These are phyloP conservation scores for Camelina neglecta DNA, from an alignment of 345 rosid species.

Conservation along the genomic window DNA sequence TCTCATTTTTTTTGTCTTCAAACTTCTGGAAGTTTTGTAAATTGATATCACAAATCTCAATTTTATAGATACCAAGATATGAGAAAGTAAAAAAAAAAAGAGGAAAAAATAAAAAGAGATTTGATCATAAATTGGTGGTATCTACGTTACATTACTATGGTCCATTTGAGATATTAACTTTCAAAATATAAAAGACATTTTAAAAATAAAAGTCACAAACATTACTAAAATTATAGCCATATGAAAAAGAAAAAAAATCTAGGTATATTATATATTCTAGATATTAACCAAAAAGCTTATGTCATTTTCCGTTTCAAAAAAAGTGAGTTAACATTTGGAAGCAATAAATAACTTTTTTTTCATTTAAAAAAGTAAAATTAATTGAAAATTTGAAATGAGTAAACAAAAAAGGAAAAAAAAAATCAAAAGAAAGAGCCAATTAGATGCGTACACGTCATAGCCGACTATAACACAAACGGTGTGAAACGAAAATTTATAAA, in stretches of 20 bases:
- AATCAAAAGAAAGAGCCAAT: constrained; percentile 21
- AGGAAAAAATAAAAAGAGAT: background rate
- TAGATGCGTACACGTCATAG: constrained; percentile 36
- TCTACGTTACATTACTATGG: background rate
- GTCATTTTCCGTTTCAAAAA: constrained; percentile 26
- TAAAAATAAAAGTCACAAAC: background rate
- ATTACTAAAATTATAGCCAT: background rate
- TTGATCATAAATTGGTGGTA: background rate
- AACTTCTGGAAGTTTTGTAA: too few species aligned
- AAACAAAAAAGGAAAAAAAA: background rate
- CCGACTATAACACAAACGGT: constrained; percentile 43
- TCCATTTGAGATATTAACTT: background rate
- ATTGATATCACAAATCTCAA: background rate
- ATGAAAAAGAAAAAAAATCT: background rate
- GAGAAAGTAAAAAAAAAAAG: background rate
- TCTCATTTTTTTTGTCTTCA: too few species aligned
- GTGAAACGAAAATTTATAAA: constrained; percentile 29
- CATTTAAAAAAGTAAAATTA: background rate
- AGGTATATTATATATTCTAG: background rate
- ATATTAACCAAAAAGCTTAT: constrained; percentile 3
- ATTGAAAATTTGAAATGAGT: constrained; percentile 28
- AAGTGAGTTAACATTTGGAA: constrained; percentile 13
- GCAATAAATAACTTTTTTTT: constrained; percentile 3
- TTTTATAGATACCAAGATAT: too few species aligned
- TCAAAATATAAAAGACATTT: background rate